Evolutionary conservation across 768 basidiomycete genomes (phyloP).

Genomic region (Hericium rajendrae): DNA sequence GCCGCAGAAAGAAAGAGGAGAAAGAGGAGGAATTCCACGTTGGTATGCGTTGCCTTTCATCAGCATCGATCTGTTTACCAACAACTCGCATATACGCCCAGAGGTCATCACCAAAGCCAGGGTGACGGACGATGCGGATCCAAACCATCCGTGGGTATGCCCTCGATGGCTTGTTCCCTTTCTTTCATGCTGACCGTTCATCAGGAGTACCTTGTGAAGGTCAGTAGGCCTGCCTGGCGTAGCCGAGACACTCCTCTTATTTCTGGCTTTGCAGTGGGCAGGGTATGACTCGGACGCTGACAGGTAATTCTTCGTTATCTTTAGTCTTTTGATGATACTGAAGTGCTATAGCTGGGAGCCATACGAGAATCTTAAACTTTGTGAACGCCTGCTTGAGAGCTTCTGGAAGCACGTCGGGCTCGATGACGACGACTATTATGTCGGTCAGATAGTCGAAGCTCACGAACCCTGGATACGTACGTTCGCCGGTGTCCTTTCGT

Average conservation of each 20-base stretch:
- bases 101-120: constrained; percentile 56
- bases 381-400: constrained; percentile 47
- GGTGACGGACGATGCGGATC: constrained; percentile 37
- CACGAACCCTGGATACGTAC: constrained; percentile 49
- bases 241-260: neutral
- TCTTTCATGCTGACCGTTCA: neutral
- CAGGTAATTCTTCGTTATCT: constrained; percentile 30
- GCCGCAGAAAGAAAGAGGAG: no score
- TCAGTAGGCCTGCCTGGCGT: constrained; percentile 16
- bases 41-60: no score
- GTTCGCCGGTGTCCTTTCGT: neutral
- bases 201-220: constrained; percentile 66
- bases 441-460: constrained; percentile 37
- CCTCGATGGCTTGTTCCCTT: neutral
- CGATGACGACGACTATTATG: constrained; percentile 44
- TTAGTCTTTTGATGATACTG: neutral
- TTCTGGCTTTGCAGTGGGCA: constrained; percentile 44
- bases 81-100: constrained; percentile 15
- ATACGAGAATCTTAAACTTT: constrained; percentile 43
- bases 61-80: neutral
- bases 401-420: constrained; percentile 49
- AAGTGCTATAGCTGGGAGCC: constrained; percentile 59
- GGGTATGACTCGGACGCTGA: constrained; percentile 48
- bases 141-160: constrained; percentile 32
- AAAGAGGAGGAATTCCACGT: no score